Percentiles rank a stretch among this genome's conserved stretches.
phyloP scores from a whole-genome alignment of 495 filamentous ascomycete genomes.

The Aspergillus bridgeri region DNA sequence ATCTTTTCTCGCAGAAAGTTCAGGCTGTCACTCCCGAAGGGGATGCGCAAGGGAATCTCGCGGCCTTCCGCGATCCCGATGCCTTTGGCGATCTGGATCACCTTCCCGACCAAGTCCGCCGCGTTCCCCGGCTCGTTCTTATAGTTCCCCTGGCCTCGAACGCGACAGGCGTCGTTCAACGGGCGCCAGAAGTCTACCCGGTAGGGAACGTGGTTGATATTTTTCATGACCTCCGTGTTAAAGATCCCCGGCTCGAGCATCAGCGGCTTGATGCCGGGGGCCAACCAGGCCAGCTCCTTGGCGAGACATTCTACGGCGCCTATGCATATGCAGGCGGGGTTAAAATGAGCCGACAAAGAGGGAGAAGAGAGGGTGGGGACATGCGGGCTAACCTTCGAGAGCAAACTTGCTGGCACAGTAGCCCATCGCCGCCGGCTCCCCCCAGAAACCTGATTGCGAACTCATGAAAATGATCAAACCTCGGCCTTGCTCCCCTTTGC shows the following conservation, averaged over 20 bases:
- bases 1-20: too few relatives aligned
- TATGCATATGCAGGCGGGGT: background rate
- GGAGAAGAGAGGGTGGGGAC: too few relatives aligned
- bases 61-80: background rate
- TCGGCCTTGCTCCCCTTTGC: background rate
- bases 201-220: constrained; percentile 5
- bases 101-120: background rate
- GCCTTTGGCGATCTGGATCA: constrained; percentile 5
- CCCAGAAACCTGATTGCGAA: constrained; percentile 3
- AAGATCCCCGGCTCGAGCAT: constrained; percentile 2
- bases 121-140: constrained; percentile 6
- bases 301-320: constrained; percentile 6
- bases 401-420: constrained; percentile 6
- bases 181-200: constrained; percentile 8
- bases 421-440: background rate
- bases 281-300: constrained; percentile 3
- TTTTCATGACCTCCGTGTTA: constrained; percentile 7
- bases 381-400: background rate
- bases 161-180: constrained; percentile 2
- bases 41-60: too few relatives aligned
- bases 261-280: constrained; percentile 6
- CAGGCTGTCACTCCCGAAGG: too few relatives aligned
- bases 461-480: constrained; percentile 6
- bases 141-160: constrained; percentile 1
- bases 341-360: too few relatives aligned